Conservation (phyloP, 2,329 filamentous ascomycete species). For the Tolypocladium tundrense region DNA sequence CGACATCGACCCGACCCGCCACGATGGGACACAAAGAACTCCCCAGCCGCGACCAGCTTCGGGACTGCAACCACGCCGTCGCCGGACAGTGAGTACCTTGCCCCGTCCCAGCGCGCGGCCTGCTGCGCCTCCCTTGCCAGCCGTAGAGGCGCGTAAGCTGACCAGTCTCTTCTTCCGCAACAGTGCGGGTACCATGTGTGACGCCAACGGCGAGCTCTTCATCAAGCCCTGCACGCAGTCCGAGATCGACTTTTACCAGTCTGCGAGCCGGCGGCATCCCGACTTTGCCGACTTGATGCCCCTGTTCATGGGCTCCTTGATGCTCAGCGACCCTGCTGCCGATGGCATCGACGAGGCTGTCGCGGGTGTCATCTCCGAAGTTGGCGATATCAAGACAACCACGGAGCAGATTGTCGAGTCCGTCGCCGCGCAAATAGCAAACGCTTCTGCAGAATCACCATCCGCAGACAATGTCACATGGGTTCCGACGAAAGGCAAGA, state of each 20-base stretch:
- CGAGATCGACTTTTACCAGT: conserved; percentile 87
- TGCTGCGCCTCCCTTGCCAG: background rate
- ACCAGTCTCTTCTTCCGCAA: background rate
- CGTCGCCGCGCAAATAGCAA: conserved; percentile 21
- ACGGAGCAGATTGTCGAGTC: conserved; percentile 23
- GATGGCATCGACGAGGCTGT: conserved; percentile 37
- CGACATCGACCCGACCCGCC: background rate
- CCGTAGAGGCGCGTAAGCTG: background rate
- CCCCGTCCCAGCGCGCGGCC: background rate
- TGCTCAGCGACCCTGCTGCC: conserved; percentile 48
- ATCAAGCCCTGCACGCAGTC: conserved; percentile 85
- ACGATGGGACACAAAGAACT: conserved; percentile 25
- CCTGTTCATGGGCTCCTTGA: conserved; percentile 69
- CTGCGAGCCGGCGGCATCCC: conserved; percentile 52
- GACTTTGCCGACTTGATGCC: conserved; percentile 76
- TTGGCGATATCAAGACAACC: conserved; percentile 19
- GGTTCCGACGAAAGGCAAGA: conserved; percentile 40
- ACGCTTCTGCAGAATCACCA: conserved; percentile 5
- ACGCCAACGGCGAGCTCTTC: conserved; percentile 72
- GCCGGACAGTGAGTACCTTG: conserved; percentile 65
- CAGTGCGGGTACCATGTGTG: conserved; percentile 85
- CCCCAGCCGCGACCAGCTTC: conserved; percentile 50
- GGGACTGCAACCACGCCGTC: conserved; percentile 64
- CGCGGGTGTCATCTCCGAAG: conserved; percentile 30
- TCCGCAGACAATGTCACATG: conserved; percentile 21